A percentile compares a stretch with the other conserved stretches of the same genome.
These are phyloP conservation scores for Kwoniella heveanensis DNA, from an alignment of 768 basidiomycete genomes.

Conservation along the genomic window DNA sequence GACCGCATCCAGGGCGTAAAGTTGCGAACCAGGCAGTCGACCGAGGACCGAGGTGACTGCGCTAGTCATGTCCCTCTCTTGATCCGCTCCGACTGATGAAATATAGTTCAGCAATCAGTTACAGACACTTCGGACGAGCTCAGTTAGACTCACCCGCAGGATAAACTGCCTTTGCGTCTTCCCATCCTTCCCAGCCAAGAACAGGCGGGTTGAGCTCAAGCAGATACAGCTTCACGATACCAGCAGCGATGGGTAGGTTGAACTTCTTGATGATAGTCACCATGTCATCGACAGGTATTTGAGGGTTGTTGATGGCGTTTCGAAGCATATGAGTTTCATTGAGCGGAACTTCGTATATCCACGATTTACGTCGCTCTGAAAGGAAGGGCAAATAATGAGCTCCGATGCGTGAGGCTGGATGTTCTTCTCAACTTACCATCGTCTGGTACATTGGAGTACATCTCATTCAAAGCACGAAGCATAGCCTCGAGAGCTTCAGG, in stretches of 20 bases:
- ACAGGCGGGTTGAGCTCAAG: constrained; percentile 90
- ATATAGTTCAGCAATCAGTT: constrained; percentile 7
- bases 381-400: neutral
- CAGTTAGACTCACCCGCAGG: constrained; percentile 61
- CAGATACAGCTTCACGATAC: constrained; percentile 81
- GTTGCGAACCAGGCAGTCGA: constrained; percentile 73
- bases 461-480: constrained; percentile 65
- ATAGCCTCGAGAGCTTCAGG: constrained; percentile 75
- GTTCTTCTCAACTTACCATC: constrained; percentile 62
- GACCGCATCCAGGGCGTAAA: constrained; percentile 76
- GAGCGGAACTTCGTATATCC: constrained; percentile 90
- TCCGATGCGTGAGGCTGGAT: too few relatives aligned
- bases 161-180: constrained; percentile 84
- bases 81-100: constrained; percentile 66
- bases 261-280: constrained; percentile 68
- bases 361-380: constrained; percentile 79
- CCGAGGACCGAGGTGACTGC: constrained; percentile 65
- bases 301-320: constrained; percentile 72
- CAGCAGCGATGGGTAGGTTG: constrained; percentile 84
- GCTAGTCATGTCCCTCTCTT: constrained; percentile 61
- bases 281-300: constrained; percentile 56
- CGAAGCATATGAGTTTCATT: constrained; percentile 80
- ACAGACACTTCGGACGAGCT: neutral
- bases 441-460: constrained; percentile 69
- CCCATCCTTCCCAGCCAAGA: constrained; percentile 84